Conservation (phyloP, 768 basidiomycete genomes). For the Xerocomellus amylosporus region DNA sequence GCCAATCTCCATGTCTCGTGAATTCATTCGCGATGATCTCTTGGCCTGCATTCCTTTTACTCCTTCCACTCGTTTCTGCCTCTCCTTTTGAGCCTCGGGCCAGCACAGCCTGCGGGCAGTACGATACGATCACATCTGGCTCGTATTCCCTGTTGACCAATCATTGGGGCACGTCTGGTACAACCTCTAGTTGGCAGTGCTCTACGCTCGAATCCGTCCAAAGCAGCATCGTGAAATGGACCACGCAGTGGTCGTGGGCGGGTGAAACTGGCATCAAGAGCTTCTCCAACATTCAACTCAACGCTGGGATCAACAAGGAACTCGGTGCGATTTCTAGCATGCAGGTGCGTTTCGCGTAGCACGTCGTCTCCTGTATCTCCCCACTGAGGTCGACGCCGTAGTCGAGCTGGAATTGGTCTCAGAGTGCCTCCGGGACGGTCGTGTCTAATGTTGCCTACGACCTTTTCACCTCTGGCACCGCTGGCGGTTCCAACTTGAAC, state of each 20-base stretch:
- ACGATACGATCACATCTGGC: slow-evolving; percentile 45
- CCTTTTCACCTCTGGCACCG: slow-evolving; percentile 53
- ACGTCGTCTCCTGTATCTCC: background rate
- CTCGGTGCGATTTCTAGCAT: slow-evolving; percentile 54
- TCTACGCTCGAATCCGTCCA: slow-evolving; percentile 43
- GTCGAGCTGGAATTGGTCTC: slow-evolving; percentile 59
- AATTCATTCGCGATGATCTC: slow-evolving; percentile 11
- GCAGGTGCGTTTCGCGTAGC: slow-evolving; percentile 39
- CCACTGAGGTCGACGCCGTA: slow-evolving; percentile 18
- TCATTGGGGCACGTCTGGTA: slow-evolving; percentile 41
- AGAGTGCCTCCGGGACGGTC: slow-evolving; percentile 38
- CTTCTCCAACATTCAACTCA: slow-evolving; percentile 55
- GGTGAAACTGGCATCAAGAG: slow-evolving; percentile 58
- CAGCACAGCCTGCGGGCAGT: slow-evolving; percentile 42
- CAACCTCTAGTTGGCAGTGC: slow-evolving; percentile 51
- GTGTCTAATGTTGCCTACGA: slow-evolving; percentile 62
- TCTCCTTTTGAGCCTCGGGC: background rate
- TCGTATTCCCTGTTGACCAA: slow-evolving; percentile 50
- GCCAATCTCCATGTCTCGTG: background rate
- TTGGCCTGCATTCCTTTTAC: slow-evolving; percentile 7
- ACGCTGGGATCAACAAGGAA: slow-evolving; percentile 49
- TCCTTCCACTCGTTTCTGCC: slow-evolving; percentile 24
- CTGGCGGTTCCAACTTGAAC: slow-evolving; percentile 44
- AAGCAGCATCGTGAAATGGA: slow-evolving; percentile 48
- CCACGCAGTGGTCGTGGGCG: slow-evolving; percentile 50